Conservation (phyloP, 768 basidiomycete genomes). For the Atractiella rhizophila region DNA sequence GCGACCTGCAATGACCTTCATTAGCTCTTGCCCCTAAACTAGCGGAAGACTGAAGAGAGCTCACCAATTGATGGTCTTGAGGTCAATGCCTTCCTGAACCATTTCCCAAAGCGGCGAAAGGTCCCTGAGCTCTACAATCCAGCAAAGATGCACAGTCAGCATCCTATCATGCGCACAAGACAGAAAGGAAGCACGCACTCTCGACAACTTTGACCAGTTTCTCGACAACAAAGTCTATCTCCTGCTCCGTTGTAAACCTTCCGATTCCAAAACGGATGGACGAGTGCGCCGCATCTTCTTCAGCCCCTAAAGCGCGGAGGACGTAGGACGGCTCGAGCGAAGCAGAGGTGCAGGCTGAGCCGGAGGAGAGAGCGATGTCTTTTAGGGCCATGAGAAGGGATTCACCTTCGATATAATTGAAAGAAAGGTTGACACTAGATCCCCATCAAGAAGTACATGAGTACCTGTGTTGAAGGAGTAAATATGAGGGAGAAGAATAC, state of each 20-base stretch:
- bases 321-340: conserved; percentile 97
- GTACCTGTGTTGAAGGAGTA: not conserved
- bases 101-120: conserved; percentile 99
- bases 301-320: conserved; percentile 76
- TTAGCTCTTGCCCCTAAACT: too few species aligned
- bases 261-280: conserved; percentile 93
- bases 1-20: too few species aligned
- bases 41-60: too few species aligned
- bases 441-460: not conserved
- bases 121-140: conserved; percentile 39
- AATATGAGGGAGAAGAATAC: not conserved
- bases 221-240: conserved; percentile 76
- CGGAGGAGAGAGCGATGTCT: conserved; percentile 93
- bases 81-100: conserved; percentile 96
- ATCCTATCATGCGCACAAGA: not conserved
- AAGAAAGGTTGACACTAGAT: conserved; percentile 50
- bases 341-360: conserved; percentile 93
- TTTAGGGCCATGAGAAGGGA: conserved; percentile 93
- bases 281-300: conserved; percentile 97
- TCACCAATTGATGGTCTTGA: conserved; percentile 49
- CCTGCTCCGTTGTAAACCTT: conserved; percentile 88
- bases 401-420: conserved; percentile 91
- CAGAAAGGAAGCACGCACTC: conserved; percentile 11
- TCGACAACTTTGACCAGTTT: conserved; percentile 71
- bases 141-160: not conserved